Conservation (phyloP, 2,329 filamentous ascomycete species). For the Tolypocladium inflatum region DNA sequence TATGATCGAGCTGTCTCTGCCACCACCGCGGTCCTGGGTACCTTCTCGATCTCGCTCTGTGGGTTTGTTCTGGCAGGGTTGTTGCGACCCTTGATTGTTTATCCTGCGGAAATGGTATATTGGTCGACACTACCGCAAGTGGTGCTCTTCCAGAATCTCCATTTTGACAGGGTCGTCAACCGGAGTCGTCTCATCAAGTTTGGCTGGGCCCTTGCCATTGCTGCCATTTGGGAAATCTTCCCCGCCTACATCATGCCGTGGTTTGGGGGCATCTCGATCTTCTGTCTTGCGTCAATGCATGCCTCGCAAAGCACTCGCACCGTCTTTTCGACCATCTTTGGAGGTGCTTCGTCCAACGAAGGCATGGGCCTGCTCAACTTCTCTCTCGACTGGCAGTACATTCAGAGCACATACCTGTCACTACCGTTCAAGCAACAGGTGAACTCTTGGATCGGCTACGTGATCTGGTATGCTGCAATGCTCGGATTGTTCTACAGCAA, state of each 20-base stretch:
- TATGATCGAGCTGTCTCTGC: slow-evolving; percentile 11
- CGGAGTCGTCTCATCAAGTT: slow-evolving; percentile 18
- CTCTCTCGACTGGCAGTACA: slow-evolving; percentile 35
- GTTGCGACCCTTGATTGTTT: slow-evolving; percentile 18
- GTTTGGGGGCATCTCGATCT: slow-evolving; percentile 28
- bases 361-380: slow-evolving; percentile 30
- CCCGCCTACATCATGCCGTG: slow-evolving; percentile 35
- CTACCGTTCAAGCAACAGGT: slow-evolving; percentile 25
- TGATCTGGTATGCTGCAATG: slow-evolving; percentile 24
- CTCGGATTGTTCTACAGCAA: slow-evolving; percentile 30
- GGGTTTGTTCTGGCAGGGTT: slow-evolving; percentile 19
- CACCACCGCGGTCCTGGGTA: slow-evolving; percentile 14
- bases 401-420: slow-evolving; percentile 23
- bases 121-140: slow-evolving; percentile 21
- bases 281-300: slow-evolving; percentile 34
- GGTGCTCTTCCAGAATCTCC: slow-evolving; percentile 22
- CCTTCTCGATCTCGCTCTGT: slow-evolving; percentile 18
- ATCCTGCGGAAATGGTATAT: slow-evolving; percentile 23
- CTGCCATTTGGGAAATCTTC: slow-evolving; percentile 35
- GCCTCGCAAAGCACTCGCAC: slow-evolving; percentile 14
- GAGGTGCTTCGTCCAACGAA: slow-evolving; percentile 28
- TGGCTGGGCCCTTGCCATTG: slow-evolving; percentile 14
- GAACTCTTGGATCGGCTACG: slow-evolving; percentile 26
- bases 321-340: slow-evolving; percentile 19
- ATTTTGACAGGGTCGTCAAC: slow-evolving; percentile 18